These are phyloP conservation scores for Nigrospora osmanthi DNA, from an alignment of 2,329 filamentous ascomycete genomes.

Conservation along the genomic window DNA sequence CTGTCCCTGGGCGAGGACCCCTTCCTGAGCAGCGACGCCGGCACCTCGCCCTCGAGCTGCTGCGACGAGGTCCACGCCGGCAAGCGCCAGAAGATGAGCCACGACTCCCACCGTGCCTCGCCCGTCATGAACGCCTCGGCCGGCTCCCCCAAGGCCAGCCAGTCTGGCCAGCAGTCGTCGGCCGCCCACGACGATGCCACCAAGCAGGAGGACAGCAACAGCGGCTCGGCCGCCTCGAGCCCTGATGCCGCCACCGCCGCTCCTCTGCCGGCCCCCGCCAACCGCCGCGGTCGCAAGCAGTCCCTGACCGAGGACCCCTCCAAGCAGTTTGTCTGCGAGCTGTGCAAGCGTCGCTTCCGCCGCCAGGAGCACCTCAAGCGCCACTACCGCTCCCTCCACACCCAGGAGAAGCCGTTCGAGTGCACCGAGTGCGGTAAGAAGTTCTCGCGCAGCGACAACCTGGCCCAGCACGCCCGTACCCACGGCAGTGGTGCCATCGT, in stretches of 20 bases:
- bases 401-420: conserved; percentile 96
- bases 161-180: conserved; percentile 25
- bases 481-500: conserved; percentile 86
- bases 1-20: conserved; percentile 67
- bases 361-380: conserved; percentile 98
- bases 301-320: conserved; percentile 95
- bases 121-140: conserved; percentile 36
- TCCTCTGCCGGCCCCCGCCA: conserved; percentile 52
- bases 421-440: conserved; percentile 98
- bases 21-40: conserved; percentile 66
- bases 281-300: conserved; percentile 95
- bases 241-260: conserved; percentile 38
- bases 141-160: conserved; percentile 23
- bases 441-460: conserved; percentile 96
- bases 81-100: conserved; percentile 51
- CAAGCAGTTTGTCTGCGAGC: conserved; percentile 95
- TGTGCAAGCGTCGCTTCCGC: conserved; percentile 95
- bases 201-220: neutral
- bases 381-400: conserved; percentile 97
- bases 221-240: conserved; percentile 25
- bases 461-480: conserved; percentile 90
- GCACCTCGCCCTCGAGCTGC: conserved; percentile 55
- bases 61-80: conserved; percentile 42
- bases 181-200: conserved; percentile 26
- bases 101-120: conserved; percentile 25